Evolutionary conservation across 441 rosid species (phyloP), one percentile per base, ranked within the genome.

Genomic region (Mallotus repandus): DNA sequence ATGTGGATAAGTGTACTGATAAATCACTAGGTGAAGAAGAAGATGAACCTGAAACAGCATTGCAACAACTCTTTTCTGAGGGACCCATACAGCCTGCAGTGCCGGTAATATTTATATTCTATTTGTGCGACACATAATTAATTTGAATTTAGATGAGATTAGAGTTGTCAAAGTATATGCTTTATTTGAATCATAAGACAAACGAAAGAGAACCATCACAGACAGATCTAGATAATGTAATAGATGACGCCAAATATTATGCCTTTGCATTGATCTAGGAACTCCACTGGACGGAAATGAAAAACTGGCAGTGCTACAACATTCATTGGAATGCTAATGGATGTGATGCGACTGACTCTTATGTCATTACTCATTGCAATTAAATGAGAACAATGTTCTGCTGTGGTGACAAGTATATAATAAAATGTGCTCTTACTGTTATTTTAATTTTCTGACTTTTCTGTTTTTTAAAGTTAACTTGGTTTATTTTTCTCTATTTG

Each of bases 71-170:
- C 66, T 83, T 81, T 76, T 76, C 81, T 12, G 86, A 83, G 49
- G 83, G 79, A 9, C 46, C 66, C 55, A 61, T 50, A 18, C 80
- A 16, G 43, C 50, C 45, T 49, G 13, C 82, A 52, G 69, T 72
- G 66, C 81, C 73, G 54, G 95, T 87, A 79, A 86, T 89, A 77
- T 67, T 62, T 73, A 56, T 61, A 18, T 60, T 67, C 35, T 35
- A 43, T 45, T 14, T 12, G 35, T 59, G 46, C 21, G 54, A 25
- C 53, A 21, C 18, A 9, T 13, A 18, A 21, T 64, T 70, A 48
- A 8, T 32, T 21, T 3, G 3, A 49, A 1, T 13, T 65, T 25
- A 43, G 38, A 9, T 19, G 15, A 46, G 49, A 14, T 38, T 12
- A 66, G 12, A 9, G 12, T 25, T 65, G 7, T 54, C 29, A 48